Percentiles rank a stretch among this genome's conserved stretches.
Conservation (phyloP, 768 basidiomycete genomes). For the Rubroboletus satanas region DNA sequence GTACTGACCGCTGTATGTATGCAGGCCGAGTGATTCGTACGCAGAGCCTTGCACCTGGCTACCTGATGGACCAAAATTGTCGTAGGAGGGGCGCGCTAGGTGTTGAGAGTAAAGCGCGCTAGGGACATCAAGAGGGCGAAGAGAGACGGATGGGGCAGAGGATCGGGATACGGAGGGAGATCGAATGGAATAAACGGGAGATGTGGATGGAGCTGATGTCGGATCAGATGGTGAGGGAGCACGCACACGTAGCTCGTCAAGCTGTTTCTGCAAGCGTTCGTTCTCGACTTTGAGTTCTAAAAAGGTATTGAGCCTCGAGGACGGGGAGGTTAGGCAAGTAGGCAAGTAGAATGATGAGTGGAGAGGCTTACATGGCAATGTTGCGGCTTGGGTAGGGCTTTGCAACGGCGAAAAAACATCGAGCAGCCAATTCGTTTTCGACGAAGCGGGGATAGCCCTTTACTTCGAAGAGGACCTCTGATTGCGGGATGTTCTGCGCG, state of each 20-base stretch:
- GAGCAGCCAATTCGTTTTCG: slow-evolving; percentile 37
- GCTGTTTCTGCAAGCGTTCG: slow-evolving; percentile 65
- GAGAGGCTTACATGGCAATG: slow-evolving; percentile 52
- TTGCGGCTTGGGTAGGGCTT: slow-evolving; percentile 76
- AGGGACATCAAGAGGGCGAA: slow-evolving; percentile 10
- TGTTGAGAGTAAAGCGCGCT: slow-evolving; percentile 17
- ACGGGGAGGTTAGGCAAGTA: neutral
- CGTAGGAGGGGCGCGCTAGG: slow-evolving; percentile 9
- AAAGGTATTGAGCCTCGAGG: slow-evolving; percentile 59
- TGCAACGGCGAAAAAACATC: slow-evolving; percentile 71
- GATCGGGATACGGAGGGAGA: slow-evolving; percentile 26
- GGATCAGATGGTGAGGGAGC: slow-evolving; percentile 17
- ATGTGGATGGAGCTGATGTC: slow-evolving; percentile 11
- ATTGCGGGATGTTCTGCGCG: slow-evolving; percentile 26
- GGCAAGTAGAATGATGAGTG: neutral
- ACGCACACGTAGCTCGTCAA: slow-evolving; percentile 41
- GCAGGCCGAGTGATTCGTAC: slow-evolving; percentile 21
- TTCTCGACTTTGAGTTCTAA: slow-evolving; percentile 88
- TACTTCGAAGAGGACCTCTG: slow-evolving; percentile 66
- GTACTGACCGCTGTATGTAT: slow-evolving; percentile 18
- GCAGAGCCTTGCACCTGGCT: slow-evolving; percentile 9
- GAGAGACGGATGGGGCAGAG: slow-evolving; percentile 19
- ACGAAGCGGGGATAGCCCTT: slow-evolving; percentile 59
- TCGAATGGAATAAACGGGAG: slow-evolving; percentile 27
- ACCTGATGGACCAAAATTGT: slow-evolving; percentile 9